Conservation (phyloP, 352 stramenopile species). For the Globisporangium cederbergense region DNA sequence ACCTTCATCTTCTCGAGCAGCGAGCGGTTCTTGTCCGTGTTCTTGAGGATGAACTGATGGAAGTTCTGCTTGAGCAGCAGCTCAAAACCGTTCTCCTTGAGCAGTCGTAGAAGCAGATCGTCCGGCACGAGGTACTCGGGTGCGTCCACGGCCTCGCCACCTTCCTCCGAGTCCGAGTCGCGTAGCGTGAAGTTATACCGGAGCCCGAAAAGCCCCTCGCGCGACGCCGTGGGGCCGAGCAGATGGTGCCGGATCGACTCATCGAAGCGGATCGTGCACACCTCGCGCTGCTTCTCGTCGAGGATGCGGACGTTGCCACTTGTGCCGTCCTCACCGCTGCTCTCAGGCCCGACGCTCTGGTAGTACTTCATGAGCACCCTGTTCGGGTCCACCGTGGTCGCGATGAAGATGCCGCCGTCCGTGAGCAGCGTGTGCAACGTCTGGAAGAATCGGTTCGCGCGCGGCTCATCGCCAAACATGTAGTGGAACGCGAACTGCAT, state of each 20-base stretch:
- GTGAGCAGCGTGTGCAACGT: conserved; percentile 91
- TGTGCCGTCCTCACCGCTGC: conserved; percentile 20
- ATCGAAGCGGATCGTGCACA: conserved; percentile 80
- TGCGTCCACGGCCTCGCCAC: conserved; percentile 80
- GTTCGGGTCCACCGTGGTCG: conserved; percentile 96
- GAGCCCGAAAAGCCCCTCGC: conserved; percentile 71
- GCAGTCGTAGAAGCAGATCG: conserved; percentile 60
- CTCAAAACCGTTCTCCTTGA: conserved; percentile 78
- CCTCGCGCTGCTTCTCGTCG: conserved; percentile 70
- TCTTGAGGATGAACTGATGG: conserved; percentile 75
- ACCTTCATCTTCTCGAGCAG: conserved; percentile 87
- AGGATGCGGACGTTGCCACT: conserved; percentile 58
- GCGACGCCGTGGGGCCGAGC: conserved; percentile 29
- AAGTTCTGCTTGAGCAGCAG: conserved; percentile 84
- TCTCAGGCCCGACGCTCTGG: conserved; percentile 34
- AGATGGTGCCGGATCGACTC: conserved; percentile 45
- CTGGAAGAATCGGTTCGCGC: conserved; percentile 92
- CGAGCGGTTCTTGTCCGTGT: conserved; percentile 64
- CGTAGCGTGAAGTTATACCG: conserved; percentile 90
- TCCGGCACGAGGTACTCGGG: conserved; percentile 91
- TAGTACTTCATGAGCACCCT: conserved; percentile 87
- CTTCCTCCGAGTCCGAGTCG: conserved; percentile 65
- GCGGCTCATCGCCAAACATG: conserved; percentile 94
- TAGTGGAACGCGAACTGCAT: conserved; percentile 99
- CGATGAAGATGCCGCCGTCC: conserved; percentile 93